Percentiles rank a stretch among this genome's conserved stretches.
phyloP scores from a whole-genome alignment of 345 rosid genomes.

The Brassica incana region DNA sequence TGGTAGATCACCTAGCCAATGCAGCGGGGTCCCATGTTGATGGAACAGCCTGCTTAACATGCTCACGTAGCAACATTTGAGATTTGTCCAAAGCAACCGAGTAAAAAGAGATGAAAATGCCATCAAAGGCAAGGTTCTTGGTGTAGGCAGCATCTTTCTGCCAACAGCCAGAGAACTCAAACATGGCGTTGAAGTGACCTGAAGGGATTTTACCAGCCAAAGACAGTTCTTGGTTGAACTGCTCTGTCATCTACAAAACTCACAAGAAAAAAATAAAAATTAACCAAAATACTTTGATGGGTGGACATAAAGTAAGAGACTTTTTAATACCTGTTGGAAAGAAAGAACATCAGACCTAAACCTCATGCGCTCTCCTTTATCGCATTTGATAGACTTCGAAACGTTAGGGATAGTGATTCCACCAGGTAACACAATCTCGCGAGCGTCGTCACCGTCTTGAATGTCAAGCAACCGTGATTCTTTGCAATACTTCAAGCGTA shows the following conservation, averaged over 20 bases:
- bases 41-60: slow-evolving; percentile 83
- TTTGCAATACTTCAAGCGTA: slow-evolving; percentile 62
- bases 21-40: slow-evolving; percentile 92
- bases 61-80: slow-evolving; percentile 68
- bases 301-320: not conserved
- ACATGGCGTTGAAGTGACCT: slow-evolving; percentile 87
- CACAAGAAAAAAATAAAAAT: not conserved
- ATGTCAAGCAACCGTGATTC: slow-evolving; percentile 67
- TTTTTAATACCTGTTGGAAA: slow-evolving; percentile 73
- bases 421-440: slow-evolving; percentile 76
- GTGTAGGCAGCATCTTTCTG: slow-evolving; percentile 92
- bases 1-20: slow-evolving; percentile 59
- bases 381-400: slow-evolving; percentile 83
- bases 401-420: slow-evolving; percentile 77
- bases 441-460: slow-evolving; percentile 53
- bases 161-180: slow-evolving; percentile 88
- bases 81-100: slow-evolving; percentile 86
- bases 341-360: slow-evolving; percentile 83
- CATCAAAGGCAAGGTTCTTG: slow-evolving; percentile 92
- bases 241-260: slow-evolving; percentile 82
- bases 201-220: slow-evolving; percentile 91
- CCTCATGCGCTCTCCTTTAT: slow-evolving; percentile 87
- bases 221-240: slow-evolving; percentile 87
- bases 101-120: slow-evolving; percentile 78
- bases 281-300: not conserved